Conservation (phyloP, 495 filamentous ascomycete genomes). For the Hypoxylon perforatum region DNA sequence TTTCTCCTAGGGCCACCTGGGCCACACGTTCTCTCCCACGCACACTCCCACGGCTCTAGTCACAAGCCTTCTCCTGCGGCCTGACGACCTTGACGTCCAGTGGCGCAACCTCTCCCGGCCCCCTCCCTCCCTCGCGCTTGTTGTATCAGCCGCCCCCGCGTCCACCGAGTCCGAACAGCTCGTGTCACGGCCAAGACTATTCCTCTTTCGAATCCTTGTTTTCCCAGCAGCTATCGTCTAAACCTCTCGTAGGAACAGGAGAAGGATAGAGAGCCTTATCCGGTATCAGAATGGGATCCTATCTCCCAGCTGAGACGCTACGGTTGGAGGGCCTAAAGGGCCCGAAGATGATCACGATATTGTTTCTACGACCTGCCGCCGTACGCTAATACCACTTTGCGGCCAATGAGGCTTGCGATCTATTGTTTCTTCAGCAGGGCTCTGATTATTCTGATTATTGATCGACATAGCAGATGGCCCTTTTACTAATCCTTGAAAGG, state of each 20-base stretch:
- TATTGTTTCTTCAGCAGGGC: slow-evolving; percentile 14
- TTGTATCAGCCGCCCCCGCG: slow-evolving; percentile 31
- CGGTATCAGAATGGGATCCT: slow-evolving; percentile 34
- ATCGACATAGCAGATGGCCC: slow-evolving; percentile 25
- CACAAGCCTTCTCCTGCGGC: not conserved
- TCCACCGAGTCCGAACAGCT: slow-evolving; percentile 20
- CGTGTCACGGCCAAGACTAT: slow-evolving; percentile 39
- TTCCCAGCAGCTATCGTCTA: slow-evolving; percentile 8
- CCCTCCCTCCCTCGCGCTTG: not conserved
- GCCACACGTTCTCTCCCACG: not conserved
- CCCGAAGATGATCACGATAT: slow-evolving; percentile 32
- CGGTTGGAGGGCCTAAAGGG: slow-evolving; percentile 18
- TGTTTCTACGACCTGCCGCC: slow-evolving; percentile 24
- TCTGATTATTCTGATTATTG: not conserved
- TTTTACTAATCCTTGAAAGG: slow-evolving; percentile 28
- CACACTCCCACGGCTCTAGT: not conserved
- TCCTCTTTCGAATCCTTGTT: slow-evolving; percentile 5
- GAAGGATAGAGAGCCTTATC: slow-evolving; percentile 9
- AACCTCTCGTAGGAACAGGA: too few species aligned
- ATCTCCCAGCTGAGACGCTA: slow-evolving; percentile 7
- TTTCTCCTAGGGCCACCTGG: too few species aligned
- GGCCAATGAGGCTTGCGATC: slow-evolving; percentile 26
- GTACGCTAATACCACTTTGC: slow-evolving; percentile 17
- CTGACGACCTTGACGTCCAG: not conserved
- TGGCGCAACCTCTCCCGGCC: not conserved